A percentile compares a stretch with the other conserved stretches of the same genome.
These are phyloP conservation scores for Sclerotiophoma versabilis DNA, from an alignment of 2,329 filamentous ascomycete genomes.

Conservation along the genomic window DNA sequence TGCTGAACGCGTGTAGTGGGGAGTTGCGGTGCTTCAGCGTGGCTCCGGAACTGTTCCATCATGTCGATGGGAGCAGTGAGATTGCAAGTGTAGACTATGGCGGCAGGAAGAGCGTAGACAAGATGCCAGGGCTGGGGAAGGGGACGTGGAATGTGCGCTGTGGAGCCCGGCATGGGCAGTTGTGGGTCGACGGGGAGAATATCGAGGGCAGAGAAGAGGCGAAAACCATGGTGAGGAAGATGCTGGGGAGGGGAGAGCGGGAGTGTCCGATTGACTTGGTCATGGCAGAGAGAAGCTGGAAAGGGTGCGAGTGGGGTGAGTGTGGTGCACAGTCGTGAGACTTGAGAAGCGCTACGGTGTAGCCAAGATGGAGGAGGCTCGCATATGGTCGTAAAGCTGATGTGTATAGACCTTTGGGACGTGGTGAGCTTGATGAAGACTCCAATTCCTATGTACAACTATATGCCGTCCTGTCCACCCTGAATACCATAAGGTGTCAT, in stretches of 20 bases:
- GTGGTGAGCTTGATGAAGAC: too few species aligned
- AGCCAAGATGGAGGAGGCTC: too few species aligned
- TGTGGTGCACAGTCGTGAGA: constrained; percentile 25
- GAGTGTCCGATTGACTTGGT: constrained; percentile 16
- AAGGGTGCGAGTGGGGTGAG: constrained; percentile 18
- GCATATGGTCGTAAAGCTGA: too few species aligned
- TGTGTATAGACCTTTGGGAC: too few species aligned
- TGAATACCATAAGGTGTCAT: constrained; percentile 11
- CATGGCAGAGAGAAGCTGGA: constrained; percentile 14
- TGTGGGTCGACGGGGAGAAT: constrained; percentile 20
- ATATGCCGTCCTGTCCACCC: constrained; percentile 7
- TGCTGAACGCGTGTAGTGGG: constrained; percentile 51
- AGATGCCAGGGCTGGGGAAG: not conserved
- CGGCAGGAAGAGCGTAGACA: not conserved
- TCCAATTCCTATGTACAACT: constrained; percentile 19
- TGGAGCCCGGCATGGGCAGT: constrained; percentile 16
- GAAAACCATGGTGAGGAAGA: not conserved
- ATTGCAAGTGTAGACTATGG: constrained; percentile 18
- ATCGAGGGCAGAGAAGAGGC: not conserved
- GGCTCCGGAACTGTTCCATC: constrained; percentile 52
- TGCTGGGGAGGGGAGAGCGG: not conserved
- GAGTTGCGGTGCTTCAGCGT: constrained; percentile 46
- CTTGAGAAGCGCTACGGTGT: too few species aligned
- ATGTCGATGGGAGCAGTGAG: constrained; percentile 41
- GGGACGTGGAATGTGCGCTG: constrained; percentile 25